Evolutionary conservation across 352 stramenopile genomes (phyloP).

Genomic region (Pythium chondricola): DNA sequence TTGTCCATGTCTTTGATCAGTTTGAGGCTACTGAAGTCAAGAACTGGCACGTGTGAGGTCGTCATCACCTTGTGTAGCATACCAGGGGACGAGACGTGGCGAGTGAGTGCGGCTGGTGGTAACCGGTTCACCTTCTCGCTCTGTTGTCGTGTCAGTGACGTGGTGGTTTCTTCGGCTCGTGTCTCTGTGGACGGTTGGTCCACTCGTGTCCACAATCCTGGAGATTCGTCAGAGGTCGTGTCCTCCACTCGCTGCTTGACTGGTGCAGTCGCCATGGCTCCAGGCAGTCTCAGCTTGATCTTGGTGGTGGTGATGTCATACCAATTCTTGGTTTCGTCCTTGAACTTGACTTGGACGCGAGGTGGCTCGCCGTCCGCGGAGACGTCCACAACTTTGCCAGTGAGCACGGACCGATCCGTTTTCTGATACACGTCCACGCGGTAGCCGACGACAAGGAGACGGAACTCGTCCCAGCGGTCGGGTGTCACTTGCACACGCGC

Average conservation of each 20-base stretch:
- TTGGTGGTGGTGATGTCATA: constrained; percentile 16
- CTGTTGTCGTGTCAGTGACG: constrained; percentile 7
- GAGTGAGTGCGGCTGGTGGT: not conserved
- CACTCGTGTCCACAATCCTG: constrained; percentile 11
- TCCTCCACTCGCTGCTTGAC: not conserved
- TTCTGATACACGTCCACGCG: constrained; percentile 24
- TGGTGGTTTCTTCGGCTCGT: not conserved
- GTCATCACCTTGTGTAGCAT: not conserved
- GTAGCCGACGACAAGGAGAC: constrained; percentile 1
- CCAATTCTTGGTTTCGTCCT: constrained; percentile 15
- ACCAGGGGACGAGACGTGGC: constrained; percentile 1
- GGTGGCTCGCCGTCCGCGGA: not conserved
- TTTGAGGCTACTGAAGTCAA: constrained; percentile 14
- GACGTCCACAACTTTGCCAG: constrained; percentile 10
- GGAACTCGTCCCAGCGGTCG: not conserved
- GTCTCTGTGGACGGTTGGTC: not conserved
- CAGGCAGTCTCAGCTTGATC: constrained; percentile 15
- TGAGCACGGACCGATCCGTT: constrained; percentile 10
- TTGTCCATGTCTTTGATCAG: too few species aligned
- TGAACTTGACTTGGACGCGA: constrained; percentile 13
- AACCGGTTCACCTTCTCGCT: constrained; percentile 8
- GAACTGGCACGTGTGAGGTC: constrained; percentile 3
- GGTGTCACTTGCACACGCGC: constrained; percentile 3
- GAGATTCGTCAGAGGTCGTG: not conserved
- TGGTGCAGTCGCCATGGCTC: not conserved